Percentiles rank a stretch among this genome's conserved stretches.
These are phyloP conservation scores for Colletotrichum lentis DNA, from an alignment of 2,329 filamentous ascomycete genomes.

Conservation along the genomic window DNA sequence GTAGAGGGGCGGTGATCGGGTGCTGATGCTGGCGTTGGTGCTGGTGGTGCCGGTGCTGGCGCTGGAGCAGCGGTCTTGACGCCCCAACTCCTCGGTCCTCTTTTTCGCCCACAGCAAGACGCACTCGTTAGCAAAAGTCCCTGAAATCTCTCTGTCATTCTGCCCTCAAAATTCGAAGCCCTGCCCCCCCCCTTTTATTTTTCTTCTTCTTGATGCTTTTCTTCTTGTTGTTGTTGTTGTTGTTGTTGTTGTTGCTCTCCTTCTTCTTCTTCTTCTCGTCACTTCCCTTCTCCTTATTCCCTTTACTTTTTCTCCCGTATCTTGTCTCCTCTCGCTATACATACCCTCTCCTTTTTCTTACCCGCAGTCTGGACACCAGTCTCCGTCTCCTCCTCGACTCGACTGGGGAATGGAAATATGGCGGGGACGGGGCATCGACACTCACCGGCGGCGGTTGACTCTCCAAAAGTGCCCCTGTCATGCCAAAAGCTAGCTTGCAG, in stretches of 20 bases:
- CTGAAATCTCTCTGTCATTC: conserved; percentile 11
- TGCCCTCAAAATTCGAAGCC: conserved; percentile 1
- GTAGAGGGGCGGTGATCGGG: conserved; percentile 43
- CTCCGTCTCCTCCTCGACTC: not conserved
- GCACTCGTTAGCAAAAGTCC: conserved; percentile 24
- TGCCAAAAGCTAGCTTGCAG: conserved; percentile 41
- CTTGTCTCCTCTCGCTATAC: too few relatives aligned
- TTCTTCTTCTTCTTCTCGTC: not conserved
- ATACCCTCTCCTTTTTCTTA: too few relatives aligned
- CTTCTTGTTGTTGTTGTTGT: too few relatives aligned
- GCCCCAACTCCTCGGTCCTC: conserved; percentile 37
- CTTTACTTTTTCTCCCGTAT: too few relatives aligned
- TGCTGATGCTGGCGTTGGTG: conserved; percentile 42
- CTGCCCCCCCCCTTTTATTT: not conserved
- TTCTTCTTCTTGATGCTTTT: not conserved
- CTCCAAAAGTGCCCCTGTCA: conserved; percentile 44
- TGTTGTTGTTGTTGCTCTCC: too few relatives aligned
- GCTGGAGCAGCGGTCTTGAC: conserved; percentile 34
- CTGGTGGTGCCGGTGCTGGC: conserved; percentile 33
- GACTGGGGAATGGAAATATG: not conserved
- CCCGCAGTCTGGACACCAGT: too few relatives aligned
- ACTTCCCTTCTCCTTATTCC: not conserved
- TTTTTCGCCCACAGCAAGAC: conserved; percentile 18
- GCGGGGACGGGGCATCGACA: conserved; percentile 2
- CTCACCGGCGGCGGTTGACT: conserved; percentile 33